phyloP scores from a whole-genome alignment of 2,329 filamentous ascomycete genomes.

The Microsporum audouinii region DNA sequence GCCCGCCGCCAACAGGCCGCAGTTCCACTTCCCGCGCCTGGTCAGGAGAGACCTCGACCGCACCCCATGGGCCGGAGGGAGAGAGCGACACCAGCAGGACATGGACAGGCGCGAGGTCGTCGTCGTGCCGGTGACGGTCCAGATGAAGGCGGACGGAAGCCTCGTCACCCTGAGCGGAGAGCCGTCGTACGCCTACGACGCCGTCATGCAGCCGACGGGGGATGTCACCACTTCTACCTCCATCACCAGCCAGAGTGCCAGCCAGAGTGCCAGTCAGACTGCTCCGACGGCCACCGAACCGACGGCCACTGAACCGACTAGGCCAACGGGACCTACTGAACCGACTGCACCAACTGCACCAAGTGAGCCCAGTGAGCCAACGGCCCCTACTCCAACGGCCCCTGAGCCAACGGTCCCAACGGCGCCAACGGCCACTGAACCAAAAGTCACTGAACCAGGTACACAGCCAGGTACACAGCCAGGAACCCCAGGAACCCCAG shows the following conservation, averaged over 20 bases:
- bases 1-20: slow-evolving; percentile 22
- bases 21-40: slow-evolving; percentile 26
- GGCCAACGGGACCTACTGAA: background rate
- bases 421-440: background rate
- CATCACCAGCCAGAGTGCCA: background rate
- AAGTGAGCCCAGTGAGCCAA: background rate
- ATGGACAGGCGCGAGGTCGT: slow-evolving; percentile 8
- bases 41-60: slow-evolving; percentile 17
- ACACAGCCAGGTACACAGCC: background rate
- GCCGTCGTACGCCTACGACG: background rate
- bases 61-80: background rate
- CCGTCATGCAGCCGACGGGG: background rate
- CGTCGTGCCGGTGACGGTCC: slow-evolving; percentile 12
- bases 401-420: background rate
- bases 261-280: background rate
- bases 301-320: no score
- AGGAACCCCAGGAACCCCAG: no score
- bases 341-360: background rate
- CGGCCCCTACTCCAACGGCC: background rate
- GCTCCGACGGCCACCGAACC: no score
- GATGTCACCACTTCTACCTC: background rate
- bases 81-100: background rate
- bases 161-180: background rate
- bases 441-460: background rate
- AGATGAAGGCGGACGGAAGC: slow-evolving; percentile 9